phyloP scores from a whole-genome alignment of 2,329 filamentous ascomycete species.

The Ceratocystis harringtonii region DNA sequence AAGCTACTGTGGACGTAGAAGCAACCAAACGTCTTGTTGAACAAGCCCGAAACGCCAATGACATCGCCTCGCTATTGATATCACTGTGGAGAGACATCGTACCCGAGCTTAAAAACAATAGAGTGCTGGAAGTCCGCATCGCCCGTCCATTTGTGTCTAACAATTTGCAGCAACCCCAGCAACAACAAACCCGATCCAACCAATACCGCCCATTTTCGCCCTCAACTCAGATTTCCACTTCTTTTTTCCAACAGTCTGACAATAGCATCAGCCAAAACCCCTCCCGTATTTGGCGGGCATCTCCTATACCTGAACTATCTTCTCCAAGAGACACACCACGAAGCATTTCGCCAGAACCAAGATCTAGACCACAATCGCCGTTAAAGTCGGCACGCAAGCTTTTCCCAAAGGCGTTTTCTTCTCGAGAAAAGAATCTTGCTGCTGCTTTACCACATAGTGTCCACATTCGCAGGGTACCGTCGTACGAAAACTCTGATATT shows the following conservation, averaged over 20 bases:
- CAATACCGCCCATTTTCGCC: constrained; percentile 2
- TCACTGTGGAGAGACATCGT: constrained; percentile 44
- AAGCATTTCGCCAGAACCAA: not conserved
- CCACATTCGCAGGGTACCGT: constrained; percentile 3
- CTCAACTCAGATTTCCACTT: not conserved
- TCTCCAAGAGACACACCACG: not conserved
- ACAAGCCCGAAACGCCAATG: constrained; percentile 43
- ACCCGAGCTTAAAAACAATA: constrained; percentile 11
- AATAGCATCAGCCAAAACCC: not conserved
- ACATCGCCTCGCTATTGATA: constrained; percentile 50
- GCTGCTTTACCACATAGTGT: not conserved
- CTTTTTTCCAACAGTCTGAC: not conserved
- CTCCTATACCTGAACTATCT: constrained; percentile 4
- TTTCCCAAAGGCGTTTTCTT: not conserved
- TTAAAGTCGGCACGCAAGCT: constrained; percentile 4
- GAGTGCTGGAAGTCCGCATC: constrained; percentile 10
- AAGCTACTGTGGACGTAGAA: not conserved
- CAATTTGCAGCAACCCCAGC: constrained; percentile 1
- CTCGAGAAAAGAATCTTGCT: not conserved
- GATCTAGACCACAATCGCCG: not conserved
- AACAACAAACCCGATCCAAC: not conserved
- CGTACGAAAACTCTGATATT: not conserved
- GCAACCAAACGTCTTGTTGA: constrained; percentile 27
- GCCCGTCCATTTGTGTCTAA: constrained; percentile 7
- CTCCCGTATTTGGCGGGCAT: not conserved